Base-by-base conservation (phyloP, 208 protist genomes). In the Acanthamoeba sp. region DNA sequence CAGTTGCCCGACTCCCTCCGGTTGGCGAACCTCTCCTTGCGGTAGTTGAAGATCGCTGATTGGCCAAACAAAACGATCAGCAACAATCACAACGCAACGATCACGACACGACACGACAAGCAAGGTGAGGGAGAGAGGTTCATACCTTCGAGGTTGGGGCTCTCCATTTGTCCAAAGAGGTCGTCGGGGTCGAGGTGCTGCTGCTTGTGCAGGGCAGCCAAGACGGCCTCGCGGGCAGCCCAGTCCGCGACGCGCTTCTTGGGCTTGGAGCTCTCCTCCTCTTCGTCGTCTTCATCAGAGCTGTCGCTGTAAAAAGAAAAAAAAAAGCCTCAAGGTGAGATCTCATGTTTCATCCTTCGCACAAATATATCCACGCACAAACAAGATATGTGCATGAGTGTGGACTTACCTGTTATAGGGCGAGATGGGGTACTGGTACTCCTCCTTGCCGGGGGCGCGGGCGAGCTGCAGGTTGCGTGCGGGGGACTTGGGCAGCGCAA, bases 1-100 rank as follows among this genome's bases (percentile, higher is more conserved):
- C 69, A 78, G 69, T 78, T 78, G 69, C 69, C 69, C 69, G 69
- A 78, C 69, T 78, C 69, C 34, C 69, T 27, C 18, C 69, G 69
- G 69, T 78, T 78, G 69, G 10, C 9, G 69, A 78, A 78, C 69
- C 69, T 5, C 69, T 78, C 69, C 38, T 45, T 78, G 6, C 69
- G 29, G 20, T 38, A 45, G 38, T 78, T 38, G 38, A 78, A 78
- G 69, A 78, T 78, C 20, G 69, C 69, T 78, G 69, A 52, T 9
- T 16, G 5, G 0, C 1, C 45, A 3, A 3, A 50, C 12, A 9
- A 9, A 20, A 9, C 1, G 4, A 16, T 52, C 48, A 52, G 48
- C 48, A 5, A 73, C 16, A 32, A 18, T 27, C 12, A 73, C 29
- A 78, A 32, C 29, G 10, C 64, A 32, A 32, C 24, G 4, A 24